Percentiles rank a stretch among this genome's conserved stretches.
Conservation (phyloP, 2,329 filamentous ascomycete genomes). For the Lachnellula suecica region DNA sequence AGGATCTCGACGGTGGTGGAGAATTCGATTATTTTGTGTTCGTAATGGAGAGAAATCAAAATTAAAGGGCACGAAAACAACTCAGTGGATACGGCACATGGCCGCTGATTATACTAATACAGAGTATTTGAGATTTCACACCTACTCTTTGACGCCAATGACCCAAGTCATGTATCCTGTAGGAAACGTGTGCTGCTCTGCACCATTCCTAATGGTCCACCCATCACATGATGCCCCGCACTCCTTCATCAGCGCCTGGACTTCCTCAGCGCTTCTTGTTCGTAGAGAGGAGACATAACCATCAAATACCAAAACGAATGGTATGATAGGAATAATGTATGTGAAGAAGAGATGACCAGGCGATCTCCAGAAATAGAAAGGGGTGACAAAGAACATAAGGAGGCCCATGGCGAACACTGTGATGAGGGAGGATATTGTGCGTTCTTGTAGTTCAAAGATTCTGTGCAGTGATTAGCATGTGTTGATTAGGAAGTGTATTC, state of each 20-base stretch:
- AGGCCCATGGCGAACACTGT: constrained; percentile 53
- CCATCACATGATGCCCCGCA: constrained; percentile 43
- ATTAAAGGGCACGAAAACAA: background rate
- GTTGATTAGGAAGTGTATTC: background rate
- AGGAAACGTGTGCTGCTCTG: constrained; percentile 45
- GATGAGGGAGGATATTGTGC: constrained; percentile 53
- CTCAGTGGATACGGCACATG: background rate
- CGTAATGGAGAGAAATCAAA: constrained; percentile 32
- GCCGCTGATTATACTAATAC: too few species aligned
- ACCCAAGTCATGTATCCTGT: constrained; percentile 46
- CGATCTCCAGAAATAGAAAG: constrained; percentile 44
- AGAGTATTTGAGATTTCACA: too few species aligned
- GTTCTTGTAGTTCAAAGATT: constrained; percentile 75
- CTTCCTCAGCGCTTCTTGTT: constrained; percentile 65
- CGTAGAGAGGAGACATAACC: constrained; percentile 66
- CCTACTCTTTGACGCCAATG: constrained; percentile 37
- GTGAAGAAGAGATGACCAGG: constrained; percentile 57
- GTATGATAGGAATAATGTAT: constrained; percentile 65
- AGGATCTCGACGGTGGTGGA: constrained; percentile 37
- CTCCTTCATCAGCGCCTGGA: constrained; percentile 55
- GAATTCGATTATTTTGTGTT: constrained; percentile 51
- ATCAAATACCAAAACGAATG: constrained; percentile 67
- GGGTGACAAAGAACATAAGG: constrained; percentile 50
- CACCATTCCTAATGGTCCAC: constrained; percentile 42
- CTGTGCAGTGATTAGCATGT: constrained; percentile 27